Evolutionary conservation across 768 basidiomycete genomes (phyloP).

Genomic region (Amanita polypyramis): DNA sequence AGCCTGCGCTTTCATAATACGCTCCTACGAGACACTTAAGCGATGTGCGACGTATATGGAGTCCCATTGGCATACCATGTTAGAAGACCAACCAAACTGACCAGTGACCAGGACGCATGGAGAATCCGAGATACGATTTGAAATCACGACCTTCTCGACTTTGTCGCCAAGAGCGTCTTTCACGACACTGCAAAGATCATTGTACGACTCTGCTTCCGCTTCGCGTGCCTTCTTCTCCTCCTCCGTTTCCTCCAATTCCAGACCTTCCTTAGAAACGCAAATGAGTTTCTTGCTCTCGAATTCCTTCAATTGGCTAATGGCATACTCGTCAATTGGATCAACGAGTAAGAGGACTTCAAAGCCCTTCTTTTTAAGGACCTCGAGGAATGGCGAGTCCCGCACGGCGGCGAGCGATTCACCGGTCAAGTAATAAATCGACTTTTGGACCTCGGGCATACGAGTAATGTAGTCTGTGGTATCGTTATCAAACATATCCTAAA

Average conservation of each 20-base stretch:
- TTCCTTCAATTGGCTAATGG: constrained; percentile 97
- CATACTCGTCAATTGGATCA: constrained; percentile 99
- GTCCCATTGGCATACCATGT: constrained; percentile 59
- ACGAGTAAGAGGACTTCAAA: constrained; percentile 97
- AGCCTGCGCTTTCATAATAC: constrained; percentile 99
- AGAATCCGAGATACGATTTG: constrained; percentile 95
- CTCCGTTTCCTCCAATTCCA: constrained; percentile 98
- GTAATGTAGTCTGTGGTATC: constrained; percentile 82
- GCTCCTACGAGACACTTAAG: constrained; percentile 42
- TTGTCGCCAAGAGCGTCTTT: constrained; percentile 99
- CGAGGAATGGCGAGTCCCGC: constrained; percentile 96
- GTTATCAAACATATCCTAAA: background rate
- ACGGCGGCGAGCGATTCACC: constrained; percentile 91
- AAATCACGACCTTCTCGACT: constrained; percentile 98
- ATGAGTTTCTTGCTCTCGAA: constrained; percentile 97
- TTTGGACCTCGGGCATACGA: constrained; percentile 98
- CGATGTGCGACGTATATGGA: background rate
- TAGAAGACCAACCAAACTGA: constrained; percentile 99
- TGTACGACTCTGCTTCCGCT: constrained; percentile 72
- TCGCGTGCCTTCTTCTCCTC: constrained; percentile 93
- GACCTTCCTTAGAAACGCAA: constrained; percentile 97
- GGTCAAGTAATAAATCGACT: constrained; percentile 98
- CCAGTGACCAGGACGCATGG: constrained; percentile 97
- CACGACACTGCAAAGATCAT: constrained; percentile 86
- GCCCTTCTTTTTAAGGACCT: constrained; percentile 98